Percentiles rank a stretch among this genome's conserved stretches.
Evolutionary conservation across 305 asterid species (phyloP).

Genomic region (Fraxinus xanthoxyloides): DNA sequence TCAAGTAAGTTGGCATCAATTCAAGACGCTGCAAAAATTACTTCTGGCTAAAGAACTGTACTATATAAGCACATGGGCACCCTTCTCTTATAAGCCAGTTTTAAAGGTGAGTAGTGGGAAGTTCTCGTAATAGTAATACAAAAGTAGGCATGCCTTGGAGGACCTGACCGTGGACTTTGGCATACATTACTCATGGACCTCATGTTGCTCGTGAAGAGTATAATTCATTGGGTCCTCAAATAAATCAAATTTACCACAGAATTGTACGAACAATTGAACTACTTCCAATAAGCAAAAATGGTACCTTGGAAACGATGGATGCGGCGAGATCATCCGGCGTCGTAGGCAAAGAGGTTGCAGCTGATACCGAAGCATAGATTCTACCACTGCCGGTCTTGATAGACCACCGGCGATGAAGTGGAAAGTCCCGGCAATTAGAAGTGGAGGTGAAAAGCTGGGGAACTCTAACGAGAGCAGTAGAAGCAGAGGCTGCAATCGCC

Average conservation of each 20-base stretch:
- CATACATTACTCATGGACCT: neutral
- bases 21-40: neutral
- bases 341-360: conserved; percentile 41
- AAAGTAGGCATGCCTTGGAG: neutral
- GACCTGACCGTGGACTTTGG: neutral
- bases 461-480: conserved; percentile 34
- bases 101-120: neutral
- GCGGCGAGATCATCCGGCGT: conserved; percentile 62
- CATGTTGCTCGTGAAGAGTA: neutral
- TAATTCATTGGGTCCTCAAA: neutral
- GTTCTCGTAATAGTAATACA: neutral
- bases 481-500: conserved; percentile 28
- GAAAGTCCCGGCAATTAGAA: conserved; percentile 5
- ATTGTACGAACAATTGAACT: neutral
- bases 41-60: neutral
- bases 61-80: neutral
- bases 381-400: conserved; percentile 19
- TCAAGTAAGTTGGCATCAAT: neutral
- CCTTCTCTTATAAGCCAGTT: neutral
- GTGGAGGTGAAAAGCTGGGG: conserved; percentile 23
- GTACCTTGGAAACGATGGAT: conserved; percentile 65
- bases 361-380: conserved; percentile 45
- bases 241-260: neutral
- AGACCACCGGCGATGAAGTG: conserved; percentile 17
- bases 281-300: neutral